Percentiles rank a stretch among this genome's conserved stretches.
Evolutionary conservation across 2,329 filamentous ascomycete species (phyloP).

Genomic region (Fusarium multiceps): DNA sequence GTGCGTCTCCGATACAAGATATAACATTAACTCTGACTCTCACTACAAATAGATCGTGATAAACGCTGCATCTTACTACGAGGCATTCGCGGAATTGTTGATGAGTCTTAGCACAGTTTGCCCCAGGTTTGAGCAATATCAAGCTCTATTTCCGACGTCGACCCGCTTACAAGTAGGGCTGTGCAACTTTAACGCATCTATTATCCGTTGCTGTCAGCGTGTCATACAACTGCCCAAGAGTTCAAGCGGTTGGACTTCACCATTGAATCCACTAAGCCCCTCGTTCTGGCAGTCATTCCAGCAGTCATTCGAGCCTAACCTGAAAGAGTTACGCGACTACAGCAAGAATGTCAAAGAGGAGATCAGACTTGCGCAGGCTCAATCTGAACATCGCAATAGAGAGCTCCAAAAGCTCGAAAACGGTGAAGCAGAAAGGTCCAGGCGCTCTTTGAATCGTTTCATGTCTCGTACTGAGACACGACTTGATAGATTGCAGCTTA

Average conservation of each 20-base stretch:
- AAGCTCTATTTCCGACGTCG: slow-evolving; percentile 51
- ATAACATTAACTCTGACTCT: no score
- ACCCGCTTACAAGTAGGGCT: slow-evolving; percentile 49
- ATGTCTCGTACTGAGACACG: not conserved
- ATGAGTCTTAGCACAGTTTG: slow-evolving; percentile 50
- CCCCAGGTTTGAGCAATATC: slow-evolving; percentile 53
- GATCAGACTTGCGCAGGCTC: slow-evolving; percentile 42
- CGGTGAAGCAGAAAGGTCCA: rapidly evolving
- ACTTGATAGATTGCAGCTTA: rapidly evolving
- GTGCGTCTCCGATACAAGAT: no score
- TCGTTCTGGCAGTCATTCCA: slow-evolving; percentile 45
- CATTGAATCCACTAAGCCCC: not conserved
- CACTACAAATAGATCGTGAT: slow-evolving; percentile 42
- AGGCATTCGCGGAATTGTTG: slow-evolving; percentile 52
- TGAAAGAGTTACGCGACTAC: slow-evolving; percentile 30
- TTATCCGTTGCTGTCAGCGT: slow-evolving; percentile 52
- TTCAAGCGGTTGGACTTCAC: slow-evolving; percentile 24
- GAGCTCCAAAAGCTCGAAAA: slow-evolving; percentile 35
- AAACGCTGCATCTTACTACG: slow-evolving; percentile 55
- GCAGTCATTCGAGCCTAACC: slow-evolving; percentile 44
- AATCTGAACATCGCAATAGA: slow-evolving; percentile 39
- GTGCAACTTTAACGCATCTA: slow-evolving; percentile 50
- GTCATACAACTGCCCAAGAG: not conserved
- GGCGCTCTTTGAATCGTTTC: rapidly evolving
- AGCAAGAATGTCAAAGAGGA: slow-evolving; percentile 42